phyloP scores from a whole-genome alignment of 805 yeast genomes.

The Priceomyces haplophilus region DNA sequence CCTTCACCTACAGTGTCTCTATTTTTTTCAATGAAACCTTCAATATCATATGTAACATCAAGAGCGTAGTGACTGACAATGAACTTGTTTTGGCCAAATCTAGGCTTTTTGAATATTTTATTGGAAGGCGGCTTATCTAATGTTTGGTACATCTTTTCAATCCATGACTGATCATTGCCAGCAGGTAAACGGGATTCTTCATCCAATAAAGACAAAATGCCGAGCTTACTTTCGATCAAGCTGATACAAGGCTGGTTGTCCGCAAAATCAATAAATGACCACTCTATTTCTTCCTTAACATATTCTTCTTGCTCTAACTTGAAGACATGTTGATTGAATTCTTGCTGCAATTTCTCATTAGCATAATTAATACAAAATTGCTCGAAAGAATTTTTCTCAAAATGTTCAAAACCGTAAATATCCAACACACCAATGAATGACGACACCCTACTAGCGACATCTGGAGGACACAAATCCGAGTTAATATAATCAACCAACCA shows the following conservation, averaged over 20 bases:
- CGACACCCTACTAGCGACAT: slow-evolving; percentile 53
- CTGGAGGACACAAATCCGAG: slow-evolving; percentile 74
- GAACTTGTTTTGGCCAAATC: slow-evolving; percentile 89
- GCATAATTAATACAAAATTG: slow-evolving; percentile 97
- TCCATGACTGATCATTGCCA: slow-evolving; percentile 90
- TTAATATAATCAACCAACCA: slow-evolving; percentile 91
- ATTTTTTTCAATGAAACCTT: slow-evolving; percentile 94
- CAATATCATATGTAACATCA: slow-evolving; percentile 88
- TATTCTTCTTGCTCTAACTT: slow-evolving; percentile 96
- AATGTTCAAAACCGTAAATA: slow-evolving; percentile 97
- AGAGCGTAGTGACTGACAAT: slow-evolving; percentile 92
- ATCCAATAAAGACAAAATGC: slow-evolving; percentile 83
- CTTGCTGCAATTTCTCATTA: slow-evolving; percentile 95
- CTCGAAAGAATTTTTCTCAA: slow-evolving; percentile 90
- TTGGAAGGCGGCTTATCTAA: slow-evolving; percentile 75
- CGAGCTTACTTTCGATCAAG: slow-evolving; percentile 83
- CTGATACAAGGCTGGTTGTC: slow-evolving; percentile 97
- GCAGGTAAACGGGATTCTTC: slow-evolving; percentile 95
- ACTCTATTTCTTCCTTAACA: slow-evolving; percentile 84
- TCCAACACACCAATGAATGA: slow-evolving; percentile 94
- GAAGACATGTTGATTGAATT: slow-evolving; percentile 95
- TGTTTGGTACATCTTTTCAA: slow-evolving; percentile 82
- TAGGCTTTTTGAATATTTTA: slow-evolving; percentile 82
- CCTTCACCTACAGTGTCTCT: slow-evolving; percentile 98
- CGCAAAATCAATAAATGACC: slow-evolving; percentile 94